Conservation (phyloP, 176 grass and related monocot genomes). For the Triticum aestivum region DNA sequence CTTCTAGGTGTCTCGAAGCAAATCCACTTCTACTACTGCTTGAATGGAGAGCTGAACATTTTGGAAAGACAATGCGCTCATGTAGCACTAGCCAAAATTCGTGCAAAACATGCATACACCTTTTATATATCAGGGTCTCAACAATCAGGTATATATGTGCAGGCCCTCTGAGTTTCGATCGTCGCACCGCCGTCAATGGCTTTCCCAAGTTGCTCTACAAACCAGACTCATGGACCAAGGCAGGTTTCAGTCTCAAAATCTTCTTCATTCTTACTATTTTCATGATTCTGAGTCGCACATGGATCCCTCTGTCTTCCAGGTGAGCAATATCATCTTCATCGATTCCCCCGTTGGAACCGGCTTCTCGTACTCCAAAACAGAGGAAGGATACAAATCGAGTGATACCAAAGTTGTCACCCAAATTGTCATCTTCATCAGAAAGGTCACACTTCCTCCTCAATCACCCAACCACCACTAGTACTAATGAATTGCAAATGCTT, state of each 20-base stretch:
- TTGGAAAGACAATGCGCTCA: not conserved
- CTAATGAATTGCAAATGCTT: not conserved
- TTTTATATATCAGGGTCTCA: not conserved
- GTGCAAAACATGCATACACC: not conserved
- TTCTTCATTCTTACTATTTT: not conserved
- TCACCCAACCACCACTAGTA: not conserved
- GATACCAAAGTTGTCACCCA: slow-evolving; percentile 44
- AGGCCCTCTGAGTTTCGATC: slow-evolving; percentile 64
- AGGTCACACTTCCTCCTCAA: slow-evolving; percentile 33
- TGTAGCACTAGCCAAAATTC: not conserved
- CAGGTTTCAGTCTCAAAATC: slow-evolving; percentile 13
- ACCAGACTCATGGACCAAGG: slow-evolving; percentile 62
- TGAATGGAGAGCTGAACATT: not conserved
- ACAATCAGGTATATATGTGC: not conserved
- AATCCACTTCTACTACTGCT: not conserved
- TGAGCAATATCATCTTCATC: slow-evolving; percentile 66
- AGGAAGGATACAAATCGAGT: slow-evolving; percentile 30
- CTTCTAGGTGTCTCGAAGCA: not conserved
- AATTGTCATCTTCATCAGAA: slow-evolving; percentile 46
- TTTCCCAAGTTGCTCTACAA: slow-evolving; percentile 52
- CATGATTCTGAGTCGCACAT: not conserved
- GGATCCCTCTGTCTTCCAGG: not conserved
- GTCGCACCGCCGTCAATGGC: slow-evolving; percentile 20
- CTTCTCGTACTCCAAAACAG: slow-evolving; percentile 54
- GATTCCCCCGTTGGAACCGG: slow-evolving; percentile 67